Percentiles rank a stretch among this genome's conserved stretches.
phyloP scores from a whole-genome alignment of 2,329 filamentous ascomycete species.

The Ceratocystis cubensis region DNA sequence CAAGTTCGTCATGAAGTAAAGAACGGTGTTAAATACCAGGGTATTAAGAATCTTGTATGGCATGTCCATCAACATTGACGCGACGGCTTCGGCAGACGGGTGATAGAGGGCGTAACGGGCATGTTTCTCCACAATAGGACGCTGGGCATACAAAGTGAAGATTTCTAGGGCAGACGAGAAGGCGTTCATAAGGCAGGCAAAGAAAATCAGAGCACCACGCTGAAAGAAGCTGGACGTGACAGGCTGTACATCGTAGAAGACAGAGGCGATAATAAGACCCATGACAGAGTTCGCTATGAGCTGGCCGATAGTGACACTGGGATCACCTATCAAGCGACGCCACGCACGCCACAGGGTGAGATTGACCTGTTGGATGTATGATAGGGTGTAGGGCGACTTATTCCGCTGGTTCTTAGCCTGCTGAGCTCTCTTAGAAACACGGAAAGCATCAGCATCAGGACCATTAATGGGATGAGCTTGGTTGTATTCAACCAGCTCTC shows the following conservation, averaged over 20 bases:
- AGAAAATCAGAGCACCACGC: conserved; percentile 72
- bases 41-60: conserved; percentile 69
- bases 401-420: conserved; percentile 47
- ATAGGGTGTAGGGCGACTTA: conserved; percentile 73
- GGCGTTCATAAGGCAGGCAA: conserved; percentile 75
- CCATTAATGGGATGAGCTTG: conserved; percentile 40
- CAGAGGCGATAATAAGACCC: conserved; percentile 63
- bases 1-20: conserved; percentile 83
- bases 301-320: conserved; percentile 56
- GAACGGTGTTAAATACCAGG: conserved; percentile 61
- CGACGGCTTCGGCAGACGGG: conserved; percentile 74
- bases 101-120: conserved; percentile 77
- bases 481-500: conserved; percentile 42
- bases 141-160: conserved; percentile 73
- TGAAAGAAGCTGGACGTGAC: conserved; percentile 64
- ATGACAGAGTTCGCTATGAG: conserved; percentile 62
- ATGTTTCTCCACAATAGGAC: conserved; percentile 87
- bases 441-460: conserved; percentile 45
- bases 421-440: conserved; percentile 40
- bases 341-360: conserved; percentile 75
- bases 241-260: conserved; percentile 63
- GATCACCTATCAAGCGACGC: conserved; percentile 63
- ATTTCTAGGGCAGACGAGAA: conserved; percentile 74
- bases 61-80: conserved; percentile 75
- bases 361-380: conserved; percentile 58